A percentile compares a stretch with the other conserved stretches of the same genome.
Evolutionary conservation across 2,329 filamentous ascomycete species (phyloP).

Genomic region (Aureobasidium sp.): DNA sequence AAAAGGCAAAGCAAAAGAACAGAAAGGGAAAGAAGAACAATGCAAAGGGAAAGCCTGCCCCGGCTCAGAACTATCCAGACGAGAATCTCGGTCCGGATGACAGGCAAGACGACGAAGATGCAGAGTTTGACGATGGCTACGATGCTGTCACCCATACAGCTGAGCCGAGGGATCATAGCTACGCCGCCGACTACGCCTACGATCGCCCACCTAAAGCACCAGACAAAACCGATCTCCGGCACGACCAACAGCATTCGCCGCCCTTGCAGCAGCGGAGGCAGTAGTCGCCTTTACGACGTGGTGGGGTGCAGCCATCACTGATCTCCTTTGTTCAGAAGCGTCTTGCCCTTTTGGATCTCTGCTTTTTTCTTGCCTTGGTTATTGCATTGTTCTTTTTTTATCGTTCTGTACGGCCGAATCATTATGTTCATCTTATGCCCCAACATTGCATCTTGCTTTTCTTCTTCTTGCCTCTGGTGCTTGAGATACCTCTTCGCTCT

Average conservation of each 20-base stretch:
- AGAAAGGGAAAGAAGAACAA: constrained; percentile 72
- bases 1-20: constrained; percentile 91
- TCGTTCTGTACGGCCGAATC: not conserved
- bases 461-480: not conserved
- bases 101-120: constrained; percentile 8
- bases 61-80: constrained; percentile 10
- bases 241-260: not conserved
- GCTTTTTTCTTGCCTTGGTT: not conserved
- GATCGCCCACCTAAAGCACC: not conserved
- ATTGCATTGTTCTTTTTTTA: not conserved
- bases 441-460: not conserved
- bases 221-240: not conserved
- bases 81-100: constrained; percentile 9
- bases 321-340: constrained; percentile 11
- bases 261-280: not conserved
- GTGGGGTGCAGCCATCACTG: constrained; percentile 6
- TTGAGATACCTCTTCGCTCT: not conserved
- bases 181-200: not conserved
- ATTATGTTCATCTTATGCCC: not conserved
- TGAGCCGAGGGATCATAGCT: not conserved
- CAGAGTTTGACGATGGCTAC: constrained; percentile 19
- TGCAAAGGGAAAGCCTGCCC: constrained; percentile 12
- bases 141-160: constrained; percentile 16
- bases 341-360: constrained; percentile 9
- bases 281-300: not conserved